Evolutionary conservation across 805 yeast species (phyloP), one percentile per base, ranked within the genome.

Genomic region (Ogataea siamensis): DNA sequence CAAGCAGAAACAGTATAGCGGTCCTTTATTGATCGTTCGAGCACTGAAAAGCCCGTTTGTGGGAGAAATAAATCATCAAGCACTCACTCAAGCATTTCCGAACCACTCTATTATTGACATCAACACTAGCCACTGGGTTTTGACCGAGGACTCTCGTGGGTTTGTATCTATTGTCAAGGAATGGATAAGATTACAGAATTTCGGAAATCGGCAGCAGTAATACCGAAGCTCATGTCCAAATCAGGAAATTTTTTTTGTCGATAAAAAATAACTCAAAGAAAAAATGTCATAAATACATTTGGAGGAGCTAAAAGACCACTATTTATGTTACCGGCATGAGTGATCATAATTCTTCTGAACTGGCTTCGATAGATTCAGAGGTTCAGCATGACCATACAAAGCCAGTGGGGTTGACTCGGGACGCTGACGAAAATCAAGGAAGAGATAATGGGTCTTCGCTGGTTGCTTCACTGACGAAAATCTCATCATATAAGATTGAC

Each of bases 71-170:
- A 42, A 47, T 14, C 21, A 23, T 8, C 35, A 43, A n/a, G 33
- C 37, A 17, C 46, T 61, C 13, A 5, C 27, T 1, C 32, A 29
- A 6, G 40, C 40, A 50, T 91, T 87, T 58, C 89, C 95, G 1
- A 67, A 71, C 26, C 85, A 80, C 53, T 80, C 76, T 42, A 63
- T 83, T 10, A 64, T 73, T 34, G 91, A 82, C 50, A 67, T 93
- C 17, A 80, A 85, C 22, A 73, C 87, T 2, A 95, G 96, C 4
- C 99, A 91, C 60, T 91, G 97, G 95, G 76, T 89, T 3, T 85
- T 89, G 42, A 77, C 86, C 24, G 96, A 89, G 54, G 78, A 80
- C 47, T 91, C 95, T 4, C 49, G 68, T 12, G 88, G 81, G 53
- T 87, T 91, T 50, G 69, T 84, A 28, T 73, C 69, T 7, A 61